Percentiles rank a stretch among this genome's conserved stretches.
phyloP scores from a whole-genome alignment of 192 early-diverging fungal species.

The Globomyces pollinis-pini region DNA sequence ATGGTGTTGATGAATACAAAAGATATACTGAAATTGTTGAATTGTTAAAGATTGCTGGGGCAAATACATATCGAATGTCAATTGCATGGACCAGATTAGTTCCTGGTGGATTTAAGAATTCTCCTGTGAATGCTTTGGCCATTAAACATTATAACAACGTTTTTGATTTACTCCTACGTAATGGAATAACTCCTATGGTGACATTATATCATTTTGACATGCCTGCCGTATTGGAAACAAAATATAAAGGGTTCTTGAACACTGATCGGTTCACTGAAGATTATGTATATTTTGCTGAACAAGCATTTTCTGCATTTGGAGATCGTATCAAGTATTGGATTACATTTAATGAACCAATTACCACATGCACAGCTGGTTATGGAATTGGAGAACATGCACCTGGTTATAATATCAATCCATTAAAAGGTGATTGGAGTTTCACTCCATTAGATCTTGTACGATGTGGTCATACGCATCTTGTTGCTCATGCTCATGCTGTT shows the following conservation, averaged over 20 bases:
- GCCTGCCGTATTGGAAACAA: constrained; percentile 26
- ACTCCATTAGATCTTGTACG: constrained; percentile 13
- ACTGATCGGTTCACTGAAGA: constrained; percentile 20
- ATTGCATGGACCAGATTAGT: constrained; percentile 41
- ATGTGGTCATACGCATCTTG: constrained; percentile 21
- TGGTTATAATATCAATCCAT: constrained; percentile 15
- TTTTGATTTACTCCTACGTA: constrained; percentile 26
- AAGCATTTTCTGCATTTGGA: constrained; percentile 32
- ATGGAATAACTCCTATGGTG: constrained; percentile 26
- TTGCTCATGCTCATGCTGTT: constrained; percentile 23
- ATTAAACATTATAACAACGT: constrained; percentile 37
- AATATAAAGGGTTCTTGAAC: constrained; percentile 22
- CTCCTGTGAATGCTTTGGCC: constrained; percentile 27
- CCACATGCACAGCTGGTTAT: constrained; percentile 19
- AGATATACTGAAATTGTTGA: constrained; percentile 22
- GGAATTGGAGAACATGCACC: constrained; percentile 14
- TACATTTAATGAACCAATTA: constrained; percentile 35
- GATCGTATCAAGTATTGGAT: constrained; percentile 37
- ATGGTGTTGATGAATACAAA: constrained; percentile 29
- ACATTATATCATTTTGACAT: constrained; percentile 40
- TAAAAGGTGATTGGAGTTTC: constrained; percentile 16
- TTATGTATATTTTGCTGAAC: constrained; percentile 29
- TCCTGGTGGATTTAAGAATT: constrained; percentile 16
- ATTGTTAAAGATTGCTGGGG: constrained; percentile 20
- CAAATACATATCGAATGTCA: constrained; percentile 36